phyloP scores from a whole-genome alignment of 139 green algal species.

The Chlorella sp. region DNA sequence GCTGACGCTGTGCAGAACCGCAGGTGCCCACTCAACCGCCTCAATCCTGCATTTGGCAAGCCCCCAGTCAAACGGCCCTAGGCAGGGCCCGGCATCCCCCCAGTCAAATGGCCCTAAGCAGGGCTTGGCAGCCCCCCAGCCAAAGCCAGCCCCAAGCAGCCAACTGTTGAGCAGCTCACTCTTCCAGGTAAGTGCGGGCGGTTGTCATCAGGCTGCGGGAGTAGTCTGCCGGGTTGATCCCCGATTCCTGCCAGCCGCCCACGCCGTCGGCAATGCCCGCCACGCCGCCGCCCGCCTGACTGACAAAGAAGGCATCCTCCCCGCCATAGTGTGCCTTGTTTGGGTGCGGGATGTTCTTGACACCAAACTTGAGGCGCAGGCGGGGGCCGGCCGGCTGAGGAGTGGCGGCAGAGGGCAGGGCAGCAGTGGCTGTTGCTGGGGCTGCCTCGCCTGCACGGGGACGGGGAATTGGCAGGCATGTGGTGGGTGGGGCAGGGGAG shows the following conservation, averaged over 20 bases:
- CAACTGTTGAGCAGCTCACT: too few species aligned
- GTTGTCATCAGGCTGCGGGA: slow-evolving; percentile 79
- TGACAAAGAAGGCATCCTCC: slow-evolving; percentile 87
- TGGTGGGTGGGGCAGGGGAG: too few species aligned
- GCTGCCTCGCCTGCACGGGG: neutral
- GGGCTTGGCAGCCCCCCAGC: too few species aligned
- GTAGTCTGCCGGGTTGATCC: slow-evolving; percentile 77
- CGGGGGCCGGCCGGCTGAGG: neutral
- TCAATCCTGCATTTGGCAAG: neutral
- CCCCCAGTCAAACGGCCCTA: too few species aligned
- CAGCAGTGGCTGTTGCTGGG: neutral
- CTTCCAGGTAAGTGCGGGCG: slow-evolving; percentile 70
- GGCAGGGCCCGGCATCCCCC: too few species aligned
- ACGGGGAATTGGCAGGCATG: too few species aligned
- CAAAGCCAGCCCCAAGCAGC: too few species aligned
- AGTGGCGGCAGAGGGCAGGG: neutral
- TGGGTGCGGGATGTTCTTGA: slow-evolving; percentile 75
- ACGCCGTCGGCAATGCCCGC: slow-evolving; percentile 90
- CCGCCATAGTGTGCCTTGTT: slow-evolving; percentile 83
- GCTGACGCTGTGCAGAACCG: too few species aligned
- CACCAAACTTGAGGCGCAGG: slow-evolving; percentile 15
- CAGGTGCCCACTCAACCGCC: too few species aligned
- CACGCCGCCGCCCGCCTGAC: slow-evolving; percentile 43
- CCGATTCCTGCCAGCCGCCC: slow-evolving; percentile 74
- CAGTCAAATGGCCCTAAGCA: too few species aligned